Conservation (phyloP, 805 yeast species). For the Candida glaebosa region DNA sequence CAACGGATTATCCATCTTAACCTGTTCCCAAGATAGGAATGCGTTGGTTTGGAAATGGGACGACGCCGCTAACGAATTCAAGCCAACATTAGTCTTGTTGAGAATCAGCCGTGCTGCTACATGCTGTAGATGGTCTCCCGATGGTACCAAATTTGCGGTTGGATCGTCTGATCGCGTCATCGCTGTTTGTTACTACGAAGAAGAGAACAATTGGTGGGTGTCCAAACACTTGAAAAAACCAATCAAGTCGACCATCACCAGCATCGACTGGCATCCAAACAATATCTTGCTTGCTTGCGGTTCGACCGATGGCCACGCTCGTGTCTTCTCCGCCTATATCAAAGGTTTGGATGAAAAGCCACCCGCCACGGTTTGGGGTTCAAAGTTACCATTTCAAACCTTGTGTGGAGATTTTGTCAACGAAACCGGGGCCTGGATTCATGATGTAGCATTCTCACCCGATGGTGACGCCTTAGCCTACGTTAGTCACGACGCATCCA, state of each 20-base stretch:
- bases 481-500: constrained; percentile 83
- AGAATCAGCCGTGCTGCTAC: constrained; percentile 96
- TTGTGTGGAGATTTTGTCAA: constrained; percentile 74
- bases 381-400: constrained; percentile 90
- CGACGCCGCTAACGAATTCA: constrained; percentile 52
- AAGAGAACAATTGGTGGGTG: constrained; percentile 99
- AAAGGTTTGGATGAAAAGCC: constrained; percentile 88
- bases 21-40: constrained; percentile 96
- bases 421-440: constrained; percentile 84
- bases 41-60: constrained; percentile 92
- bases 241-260: constrained; percentile 79
- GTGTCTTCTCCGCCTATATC: constrained; percentile 85
- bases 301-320: constrained; percentile 87
- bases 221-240: constrained; percentile 96
- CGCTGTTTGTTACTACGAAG: constrained; percentile 95
- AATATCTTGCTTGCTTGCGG: constrained; percentile 85
- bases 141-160: constrained; percentile 93
- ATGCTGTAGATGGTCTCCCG: constrained; percentile 90
- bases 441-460: constrained; percentile 83
- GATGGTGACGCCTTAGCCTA: constrained; percentile 74
- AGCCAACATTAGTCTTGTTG: constrained; percentile 87
- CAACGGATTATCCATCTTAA: constrained; percentile 80
- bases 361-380: constrained; percentile 84
- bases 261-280: constrained; percentile 91
- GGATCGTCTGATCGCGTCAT: constrained; percentile 93